Percentiles rank a stretch among this genome's conserved stretches.
Evolutionary conservation across 148 eudicot species (phyloP).

Genomic region (Camellia granthamiana): DNA sequence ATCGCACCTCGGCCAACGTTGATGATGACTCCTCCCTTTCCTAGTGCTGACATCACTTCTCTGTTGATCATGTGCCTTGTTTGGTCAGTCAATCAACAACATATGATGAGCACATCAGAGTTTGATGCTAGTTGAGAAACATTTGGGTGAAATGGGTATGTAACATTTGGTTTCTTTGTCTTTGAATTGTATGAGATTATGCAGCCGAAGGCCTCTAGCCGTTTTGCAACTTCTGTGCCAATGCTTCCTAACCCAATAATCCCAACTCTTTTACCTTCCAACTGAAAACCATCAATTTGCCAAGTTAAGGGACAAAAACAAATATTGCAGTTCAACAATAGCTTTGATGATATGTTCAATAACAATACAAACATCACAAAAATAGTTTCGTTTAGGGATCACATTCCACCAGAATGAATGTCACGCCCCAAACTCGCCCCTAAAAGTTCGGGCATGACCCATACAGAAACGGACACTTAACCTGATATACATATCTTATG

Average conservation of each 20-base stretch:
- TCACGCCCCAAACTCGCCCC: no score
- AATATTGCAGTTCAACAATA: background rate
- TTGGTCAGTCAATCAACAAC: slow-evolving; percentile 37
- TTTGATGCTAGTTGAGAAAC: slow-evolving; percentile 32
- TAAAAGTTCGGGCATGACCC: no score
- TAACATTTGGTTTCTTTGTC: slow-evolving; percentile 27
- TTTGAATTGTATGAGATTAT: slow-evolving; percentile 36
- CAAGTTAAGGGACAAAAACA: background rate
- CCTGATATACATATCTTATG: no score
- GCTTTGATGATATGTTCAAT: no score
- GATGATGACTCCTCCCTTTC: slow-evolving; percentile 38
- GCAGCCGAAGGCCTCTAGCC: slow-evolving; percentile 40
- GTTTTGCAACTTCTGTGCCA: slow-evolving; percentile 34
- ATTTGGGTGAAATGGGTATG: slow-evolving; percentile 24
- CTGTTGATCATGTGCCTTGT: slow-evolving; percentile 42
- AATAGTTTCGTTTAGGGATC: no score
- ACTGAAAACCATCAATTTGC: slow-evolving; percentile 21
- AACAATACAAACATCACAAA: background rate
- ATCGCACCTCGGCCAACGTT: slow-evolving; percentile 44
- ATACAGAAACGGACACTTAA: no score
- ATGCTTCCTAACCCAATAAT: slow-evolving; percentile 44
- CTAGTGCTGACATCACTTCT: slow-evolving; percentile 33
- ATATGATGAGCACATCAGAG: slow-evolving; percentile 31
- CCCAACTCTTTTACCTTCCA: slow-evolving; percentile 36
- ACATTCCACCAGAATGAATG: no score